Evolutionary conservation across 306 rosid species (phyloP), one percentile per base, ranked within the genome.

Genomic region (Urtica urens): DNA sequence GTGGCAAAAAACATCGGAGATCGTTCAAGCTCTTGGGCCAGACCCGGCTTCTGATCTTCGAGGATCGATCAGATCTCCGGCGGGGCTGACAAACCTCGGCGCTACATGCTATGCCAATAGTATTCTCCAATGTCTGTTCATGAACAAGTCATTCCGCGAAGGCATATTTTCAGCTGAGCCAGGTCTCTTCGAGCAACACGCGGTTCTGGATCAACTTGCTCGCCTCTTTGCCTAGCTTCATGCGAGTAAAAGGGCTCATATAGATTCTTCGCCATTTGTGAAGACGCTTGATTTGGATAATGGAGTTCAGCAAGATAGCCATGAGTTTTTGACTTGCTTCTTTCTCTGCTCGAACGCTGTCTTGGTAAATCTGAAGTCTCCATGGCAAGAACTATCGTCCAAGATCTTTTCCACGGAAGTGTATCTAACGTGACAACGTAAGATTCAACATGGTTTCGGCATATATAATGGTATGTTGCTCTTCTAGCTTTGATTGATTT

Each of bases 61-160:
- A 18, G 74, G 61, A 29, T 81, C 92, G 59, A 65, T 49, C 10
- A 47, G 75, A 50, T 63, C 88, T 46, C 97, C 97, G 6, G 94
- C 94, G 12, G 97, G 97, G 52, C 80, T 90, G 48, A 90, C 95
- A 21, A 90, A 90, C 75, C 95, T 90, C 17, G 97, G 97, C 33
- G 97, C 97, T 5, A 90, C 97, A n/a, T 90, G 97, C 65, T 90
- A 90, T 75, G 97, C 93, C 29, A 84, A 90, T 66, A 84, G 95
- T 64, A 90, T 81, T 57, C 97, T 90, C 10, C 97, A 90, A 60
- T 90, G 90, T 66, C 65, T 90, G 63, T 81, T 74, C 68, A 90
- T 90, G 97, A 90, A 90, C 60, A 79, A 66, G 56, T 70, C 75
- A 62, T 84, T 90, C 37, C 69, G 95, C 39, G 94, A 78, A 62